A percentile compares a stretch with the other conserved stretches of the same genome.
Evolutionary conservation across 164 flowering plant species (phyloP).

Genomic region (Vitis riparia): DNA sequence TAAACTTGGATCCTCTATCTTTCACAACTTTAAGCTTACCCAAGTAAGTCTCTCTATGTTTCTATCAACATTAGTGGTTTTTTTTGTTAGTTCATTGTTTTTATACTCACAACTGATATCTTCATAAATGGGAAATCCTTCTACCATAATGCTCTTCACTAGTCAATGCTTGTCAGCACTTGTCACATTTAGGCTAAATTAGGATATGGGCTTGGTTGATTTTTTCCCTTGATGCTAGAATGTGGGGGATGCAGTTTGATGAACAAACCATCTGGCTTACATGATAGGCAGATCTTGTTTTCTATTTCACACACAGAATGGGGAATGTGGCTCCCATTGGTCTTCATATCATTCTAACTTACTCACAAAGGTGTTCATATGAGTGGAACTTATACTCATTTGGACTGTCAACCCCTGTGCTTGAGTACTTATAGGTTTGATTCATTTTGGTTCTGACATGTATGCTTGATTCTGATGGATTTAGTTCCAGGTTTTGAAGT

Average conservation of each 20-base stretch:
- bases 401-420: not conserved
- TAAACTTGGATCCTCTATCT: not conserved
- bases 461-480: constrained; percentile 5
- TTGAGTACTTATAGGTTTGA: constrained; percentile 1
- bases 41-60: no score
- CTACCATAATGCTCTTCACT: no score
- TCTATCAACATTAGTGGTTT: no score
- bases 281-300: not conserved
- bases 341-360: not conserved
- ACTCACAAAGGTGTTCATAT: not conserved
- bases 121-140: no score
- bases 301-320: no score
- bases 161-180: no score
- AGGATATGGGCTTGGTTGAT: not conserved
- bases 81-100: no score
- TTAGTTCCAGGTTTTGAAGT: constrained; percentile 16
- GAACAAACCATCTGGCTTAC: not conserved
- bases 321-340: not conserved
- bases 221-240: not conserved
- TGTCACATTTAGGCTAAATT: no score
- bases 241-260: not conserved
- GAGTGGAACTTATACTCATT: not conserved
- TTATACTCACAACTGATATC: no score
- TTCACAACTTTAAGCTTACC: no score
- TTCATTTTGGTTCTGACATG: constrained; percentile 11